Conservation (phyloP, 441 rosid species). For the Brassica hybrid region DNA sequence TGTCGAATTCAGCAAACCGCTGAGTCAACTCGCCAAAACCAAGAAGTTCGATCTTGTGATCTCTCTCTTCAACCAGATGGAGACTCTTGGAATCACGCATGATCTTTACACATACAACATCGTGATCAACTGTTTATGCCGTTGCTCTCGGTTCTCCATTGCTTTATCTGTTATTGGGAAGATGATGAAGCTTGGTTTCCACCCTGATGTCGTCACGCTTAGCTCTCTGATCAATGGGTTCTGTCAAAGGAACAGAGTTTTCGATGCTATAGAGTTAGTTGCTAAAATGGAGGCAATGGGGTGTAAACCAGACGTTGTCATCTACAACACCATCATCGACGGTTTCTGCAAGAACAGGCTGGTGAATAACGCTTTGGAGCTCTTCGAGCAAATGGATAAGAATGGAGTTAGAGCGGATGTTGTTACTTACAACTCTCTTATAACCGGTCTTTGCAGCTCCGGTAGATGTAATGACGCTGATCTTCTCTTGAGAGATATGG, state of each 20-base stretch:
- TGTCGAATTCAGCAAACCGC: constrained; percentile 21
- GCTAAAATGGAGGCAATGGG: constrained; percentile 29
- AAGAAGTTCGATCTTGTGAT: constrained; percentile 32
- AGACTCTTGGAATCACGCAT: constrained; percentile 17
- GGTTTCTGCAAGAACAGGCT: constrained; percentile 14
- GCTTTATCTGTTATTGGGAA: constrained; percentile 45
- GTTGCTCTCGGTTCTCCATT: constrained; percentile 7
- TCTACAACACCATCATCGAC: constrained; percentile 38
- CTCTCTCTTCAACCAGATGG: constrained; percentile 31
- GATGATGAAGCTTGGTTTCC: constrained; percentile 35
- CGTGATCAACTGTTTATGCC: constrained; percentile 47
- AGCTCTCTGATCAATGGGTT: constrained; percentile 43
- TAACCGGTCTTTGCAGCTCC: constrained; percentile 35
- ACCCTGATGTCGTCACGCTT: constrained; percentile 41
- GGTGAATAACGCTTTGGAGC: constrained; percentile 25
- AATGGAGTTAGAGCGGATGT: constrained; percentile 28
- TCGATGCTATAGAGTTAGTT: constrained; percentile 22
- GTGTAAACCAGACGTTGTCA: constrained; percentile 25
- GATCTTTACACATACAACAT: constrained; percentile 41
- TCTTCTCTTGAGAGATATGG: constrained; percentile 17
- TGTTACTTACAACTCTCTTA: constrained; percentile 37
- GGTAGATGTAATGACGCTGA: constrained; percentile 29
- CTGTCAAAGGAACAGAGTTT: constrained; percentile 36
- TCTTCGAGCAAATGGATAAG: constrained; percentile 19
- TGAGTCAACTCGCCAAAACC: constrained; percentile 27